Percentiles rank a stretch among this genome's conserved stretches.
Evolutionary conservation across 768 basidiomycete species (phyloP).

Genomic region (Naganishia vishniacii): DNA sequence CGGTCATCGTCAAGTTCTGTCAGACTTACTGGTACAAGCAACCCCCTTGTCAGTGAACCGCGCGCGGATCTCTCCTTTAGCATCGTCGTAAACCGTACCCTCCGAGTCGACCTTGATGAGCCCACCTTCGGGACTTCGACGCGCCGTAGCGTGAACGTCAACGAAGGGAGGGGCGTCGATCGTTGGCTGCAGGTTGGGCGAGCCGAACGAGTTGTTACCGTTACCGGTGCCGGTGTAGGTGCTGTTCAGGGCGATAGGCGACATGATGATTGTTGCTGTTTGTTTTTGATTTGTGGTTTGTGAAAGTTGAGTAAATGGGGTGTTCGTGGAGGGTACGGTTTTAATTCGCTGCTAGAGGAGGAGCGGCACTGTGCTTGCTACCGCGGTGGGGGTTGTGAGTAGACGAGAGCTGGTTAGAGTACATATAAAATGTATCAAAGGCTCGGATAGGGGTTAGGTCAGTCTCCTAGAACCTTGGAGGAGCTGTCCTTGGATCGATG

Average conservation of each 20-base stretch:
- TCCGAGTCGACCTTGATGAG: conserved; percentile 42
- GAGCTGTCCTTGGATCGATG: conserved; percentile 1
- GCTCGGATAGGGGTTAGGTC: background rate
- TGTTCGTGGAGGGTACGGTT: conserved; percentile 32
- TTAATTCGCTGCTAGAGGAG: conserved; percentile 57
- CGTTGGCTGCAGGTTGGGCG: conserved; percentile 29
- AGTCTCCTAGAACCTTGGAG: conserved; percentile 11
- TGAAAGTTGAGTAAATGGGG: conserved; percentile 33
- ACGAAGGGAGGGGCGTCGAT: conserved; percentile 3
- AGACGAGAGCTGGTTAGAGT: conserved; percentile 87
- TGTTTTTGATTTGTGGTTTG: conserved; percentile 31
- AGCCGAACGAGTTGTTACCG: conserved; percentile 34
- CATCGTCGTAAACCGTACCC: conserved; percentile 37
- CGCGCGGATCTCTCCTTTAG: conserved; percentile 38
- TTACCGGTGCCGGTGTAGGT: conserved; percentile 29
- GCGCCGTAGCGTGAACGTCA: conserved; percentile 43
- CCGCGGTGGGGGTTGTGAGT: conserved; percentile 80
- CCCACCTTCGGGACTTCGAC: conserved; percentile 41
- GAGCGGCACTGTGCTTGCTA: conserved; percentile 66
- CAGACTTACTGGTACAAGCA: conserved; percentile 59
- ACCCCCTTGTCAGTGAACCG: conserved; percentile 41
- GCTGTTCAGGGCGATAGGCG: conserved; percentile 41
- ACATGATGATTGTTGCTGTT: conserved; percentile 36
- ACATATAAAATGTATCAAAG: conserved; percentile 55
- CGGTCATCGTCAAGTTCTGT: background rate